These are phyloP conservation scores for Verticillium tricorpus DNA, from an alignment of 2,329 filamentous ascomycete genomes.

Conservation along the genomic window DNA sequence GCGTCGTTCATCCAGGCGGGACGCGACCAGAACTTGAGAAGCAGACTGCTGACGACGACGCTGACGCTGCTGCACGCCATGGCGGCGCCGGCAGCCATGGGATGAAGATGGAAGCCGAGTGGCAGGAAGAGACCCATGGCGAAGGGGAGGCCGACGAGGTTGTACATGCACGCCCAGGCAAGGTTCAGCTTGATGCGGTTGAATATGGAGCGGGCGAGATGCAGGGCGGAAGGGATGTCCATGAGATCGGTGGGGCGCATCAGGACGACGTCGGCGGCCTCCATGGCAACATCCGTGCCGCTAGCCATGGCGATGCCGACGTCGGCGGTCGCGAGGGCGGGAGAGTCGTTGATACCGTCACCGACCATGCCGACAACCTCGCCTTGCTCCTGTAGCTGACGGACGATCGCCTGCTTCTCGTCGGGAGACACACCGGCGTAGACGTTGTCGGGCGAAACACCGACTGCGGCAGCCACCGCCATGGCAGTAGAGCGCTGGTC, in stretches of 20 bases:
- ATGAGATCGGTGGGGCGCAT: constrained; percentile 91
- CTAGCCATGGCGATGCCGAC: constrained; percentile 90
- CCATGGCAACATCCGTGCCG: constrained; percentile 95
- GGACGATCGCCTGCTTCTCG: constrained; percentile 84
- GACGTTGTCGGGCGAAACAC: constrained; percentile 71
- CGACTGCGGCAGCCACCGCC: constrained; percentile 76
- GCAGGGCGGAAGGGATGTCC: constrained; percentile 82
- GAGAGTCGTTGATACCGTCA: constrained; percentile 97
- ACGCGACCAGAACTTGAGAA: constrained; percentile 81
- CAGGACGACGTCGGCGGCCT: constrained; percentile 91
- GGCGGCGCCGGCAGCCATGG: constrained; percentile 89
- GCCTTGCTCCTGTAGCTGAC: constrained; percentile 67
- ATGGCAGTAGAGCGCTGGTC: constrained; percentile 82
- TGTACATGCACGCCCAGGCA: constrained; percentile 90
- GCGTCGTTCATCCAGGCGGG: constrained; percentile 82
- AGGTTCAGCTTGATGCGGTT: constrained; percentile 90
- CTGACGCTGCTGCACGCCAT: constrained; percentile 91
- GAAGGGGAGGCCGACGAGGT: constrained; percentile 84
- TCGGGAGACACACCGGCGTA: constrained; percentile 85
- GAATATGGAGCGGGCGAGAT: constrained; percentile 83
- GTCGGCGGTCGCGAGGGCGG: constrained; percentile 86
- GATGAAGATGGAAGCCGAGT: constrained; percentile 80
- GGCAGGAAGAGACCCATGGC: constrained; percentile 96
- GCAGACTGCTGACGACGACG: constrained; percentile 77
- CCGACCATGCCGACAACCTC: constrained; percentile 93